A percentile compares a stretch with the other conserved stretches of the same genome.
phyloP scores from a whole-genome alignment of 352 stramenopile species.

The Pythium coloratum region DNA sequence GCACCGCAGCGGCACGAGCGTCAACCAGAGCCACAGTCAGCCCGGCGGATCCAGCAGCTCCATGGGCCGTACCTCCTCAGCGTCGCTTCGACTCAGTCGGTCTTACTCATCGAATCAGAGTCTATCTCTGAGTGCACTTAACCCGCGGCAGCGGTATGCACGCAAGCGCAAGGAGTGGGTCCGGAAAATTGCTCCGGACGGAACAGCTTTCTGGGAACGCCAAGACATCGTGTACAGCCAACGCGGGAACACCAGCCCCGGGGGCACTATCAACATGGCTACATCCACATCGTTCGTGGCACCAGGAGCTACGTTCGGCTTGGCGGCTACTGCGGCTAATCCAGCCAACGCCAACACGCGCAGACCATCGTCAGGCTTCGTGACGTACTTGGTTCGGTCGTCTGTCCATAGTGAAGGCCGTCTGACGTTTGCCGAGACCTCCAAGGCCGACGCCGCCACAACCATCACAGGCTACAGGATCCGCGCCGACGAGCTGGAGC shows the following conservation, averaged over 20 bases:
- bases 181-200: constrained; percentile 57
- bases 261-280: constrained; percentile 6
- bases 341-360: constrained; percentile 1
- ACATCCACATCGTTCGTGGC: constrained; percentile 15
- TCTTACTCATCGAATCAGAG: constrained; percentile 32
- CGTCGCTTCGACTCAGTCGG: constrained; percentile 22
- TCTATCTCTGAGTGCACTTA: constrained; percentile 60
- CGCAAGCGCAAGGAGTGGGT: constrained; percentile 83
- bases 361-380: constrained; percentile 65
- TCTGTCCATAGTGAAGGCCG: constrained; percentile 56
- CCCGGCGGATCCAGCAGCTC: background rate
- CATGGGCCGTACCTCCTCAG: constrained; percentile 7
- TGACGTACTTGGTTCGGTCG: constrained; percentile 69
- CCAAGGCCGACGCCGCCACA: constrained; percentile 53
- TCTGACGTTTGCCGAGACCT: constrained; percentile 68
- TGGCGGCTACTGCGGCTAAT: background rate
- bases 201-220: constrained; percentile 72
- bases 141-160: constrained; percentile 74
- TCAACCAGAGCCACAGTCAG: background rate
- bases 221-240: constrained; percentile 46
- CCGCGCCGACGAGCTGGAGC: constrained; percentile 48
- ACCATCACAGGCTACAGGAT: constrained; percentile 69
- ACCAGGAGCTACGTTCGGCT: background rate
- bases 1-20: constrained; percentile 14
- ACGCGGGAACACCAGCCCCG: constrained; percentile 16